Conservation (phyloP, 164 flowering plant genomes). For the Berberis thunbergii region DNA sequence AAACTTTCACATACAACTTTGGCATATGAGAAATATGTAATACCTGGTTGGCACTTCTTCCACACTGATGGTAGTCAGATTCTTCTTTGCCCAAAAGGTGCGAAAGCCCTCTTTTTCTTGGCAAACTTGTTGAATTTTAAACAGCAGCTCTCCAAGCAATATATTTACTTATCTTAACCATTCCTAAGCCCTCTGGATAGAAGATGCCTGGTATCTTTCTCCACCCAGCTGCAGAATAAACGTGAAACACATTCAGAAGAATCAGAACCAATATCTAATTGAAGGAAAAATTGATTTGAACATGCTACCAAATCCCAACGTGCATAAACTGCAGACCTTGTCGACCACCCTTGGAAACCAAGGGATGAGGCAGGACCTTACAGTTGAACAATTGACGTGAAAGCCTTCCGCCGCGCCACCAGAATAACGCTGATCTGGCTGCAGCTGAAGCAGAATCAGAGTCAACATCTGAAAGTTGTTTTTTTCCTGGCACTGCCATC, state of each 20-base stretch:
- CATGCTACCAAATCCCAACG: not conserved
- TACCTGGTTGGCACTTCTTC: conserved; percentile 78
- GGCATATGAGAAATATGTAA: not conserved
- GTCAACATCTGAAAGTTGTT: conserved; percentile 26
- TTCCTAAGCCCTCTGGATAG: conserved; percentile 76
- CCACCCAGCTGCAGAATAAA: conserved; percentile 70
- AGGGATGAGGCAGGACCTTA: conserved; percentile 68
- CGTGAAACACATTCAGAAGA: conserved; percentile 25
- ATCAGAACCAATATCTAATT: not conserved
- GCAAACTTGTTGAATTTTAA: conserved; percentile 48
- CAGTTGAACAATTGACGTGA: conserved; percentile 75
- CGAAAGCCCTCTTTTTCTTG: conserved; percentile 38
- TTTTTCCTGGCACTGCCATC: conserved; percentile 42
- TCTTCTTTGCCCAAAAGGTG: conserved; percentile 58
- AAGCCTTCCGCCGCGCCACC: conserved; percentile 94
- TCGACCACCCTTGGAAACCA: conserved; percentile 69
- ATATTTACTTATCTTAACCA: conserved; percentile 55
- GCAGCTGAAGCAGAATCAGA: conserved; percentile 27
- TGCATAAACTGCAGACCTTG: conserved; percentile 45
- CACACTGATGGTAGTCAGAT: conserved; percentile 53
- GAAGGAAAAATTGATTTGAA: not conserved
- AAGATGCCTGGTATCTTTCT: conserved; percentile 59
- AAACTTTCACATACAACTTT: not conserved
- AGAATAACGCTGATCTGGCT: conserved; percentile 40
- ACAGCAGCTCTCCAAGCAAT: conserved; percentile 85